Evolutionary conservation across 2,329 filamentous ascomycete genomes (phyloP).

Genomic region (Fulvia fulva): DNA sequence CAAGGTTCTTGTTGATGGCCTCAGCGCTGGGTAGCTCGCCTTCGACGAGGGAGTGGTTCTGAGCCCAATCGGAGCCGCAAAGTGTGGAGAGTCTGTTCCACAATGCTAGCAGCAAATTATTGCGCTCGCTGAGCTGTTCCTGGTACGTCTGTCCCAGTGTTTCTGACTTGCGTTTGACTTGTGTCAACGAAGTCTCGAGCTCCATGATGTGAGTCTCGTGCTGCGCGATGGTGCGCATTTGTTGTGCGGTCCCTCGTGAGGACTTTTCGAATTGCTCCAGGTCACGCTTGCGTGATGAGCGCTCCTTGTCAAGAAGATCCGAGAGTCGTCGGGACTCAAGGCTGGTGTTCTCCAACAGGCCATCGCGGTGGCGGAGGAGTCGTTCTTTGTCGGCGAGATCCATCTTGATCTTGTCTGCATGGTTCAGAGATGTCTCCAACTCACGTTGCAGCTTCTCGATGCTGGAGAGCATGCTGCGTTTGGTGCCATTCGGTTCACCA

Average conservation of each 20-base stretch:
- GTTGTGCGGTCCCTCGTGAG: conserved; percentile 81
- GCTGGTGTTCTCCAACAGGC: conserved; percentile 80
- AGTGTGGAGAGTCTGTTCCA: conserved; percentile 85
- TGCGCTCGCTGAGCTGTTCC: conserved; percentile 85
- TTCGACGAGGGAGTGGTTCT: conserved; percentile 83
- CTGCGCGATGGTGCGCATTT: conserved; percentile 77
- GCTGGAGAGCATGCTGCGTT: conserved; percentile 78
- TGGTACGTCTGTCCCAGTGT: conserved; percentile 74
- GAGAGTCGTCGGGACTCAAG: conserved; percentile 80
- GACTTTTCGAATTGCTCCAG: conserved; percentile 84
- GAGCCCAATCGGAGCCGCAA: conserved; percentile 88
- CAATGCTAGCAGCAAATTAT: conserved; percentile 78
- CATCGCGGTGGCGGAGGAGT: conserved; percentile 83
- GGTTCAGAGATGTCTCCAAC: conserved; percentile 75
- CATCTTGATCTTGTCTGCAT: conserved; percentile 73
- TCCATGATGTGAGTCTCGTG: conserved; percentile 82
- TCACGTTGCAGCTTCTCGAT: conserved; percentile 82
- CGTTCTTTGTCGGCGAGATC: conserved; percentile 86
- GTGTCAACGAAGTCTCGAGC: conserved; percentile 72
- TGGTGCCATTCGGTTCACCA: conserved; percentile 80
- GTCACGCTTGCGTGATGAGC: conserved; percentile 77
- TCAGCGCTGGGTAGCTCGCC: conserved; percentile 82
- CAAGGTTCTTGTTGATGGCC: conserved; percentile 77
- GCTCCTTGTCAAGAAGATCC: conserved; percentile 88
- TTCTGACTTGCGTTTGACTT: conserved; percentile 73